These are phyloP conservation scores for Lindgomyces ingoldianus DNA, from an alignment of 495 filamentous ascomycete genomes.

Conservation along the genomic window DNA sequence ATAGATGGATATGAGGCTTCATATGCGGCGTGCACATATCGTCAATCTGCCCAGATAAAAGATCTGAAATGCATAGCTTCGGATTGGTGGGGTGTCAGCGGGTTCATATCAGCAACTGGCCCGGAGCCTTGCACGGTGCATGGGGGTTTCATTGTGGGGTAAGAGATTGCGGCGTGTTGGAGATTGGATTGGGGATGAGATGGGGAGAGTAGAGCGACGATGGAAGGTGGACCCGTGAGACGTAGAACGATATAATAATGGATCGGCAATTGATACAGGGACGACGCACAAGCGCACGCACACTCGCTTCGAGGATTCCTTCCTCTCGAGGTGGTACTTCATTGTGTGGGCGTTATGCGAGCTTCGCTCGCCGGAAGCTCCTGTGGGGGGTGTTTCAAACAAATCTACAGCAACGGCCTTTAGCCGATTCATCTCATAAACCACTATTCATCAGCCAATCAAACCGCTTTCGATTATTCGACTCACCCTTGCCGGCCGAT, in stretches of 20 bases:
- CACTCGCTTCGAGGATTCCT: no score
- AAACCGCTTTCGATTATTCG: neutral
- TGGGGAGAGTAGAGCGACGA: no score
- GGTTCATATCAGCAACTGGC: neutral
- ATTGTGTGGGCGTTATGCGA: no score
- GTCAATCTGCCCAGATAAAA: conserved; percentile 2
- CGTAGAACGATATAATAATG: no score
- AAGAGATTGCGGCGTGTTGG: neutral
- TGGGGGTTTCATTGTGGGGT: neutral
- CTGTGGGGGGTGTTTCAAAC: neutral
- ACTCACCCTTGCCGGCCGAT: conserved; percentile 1
- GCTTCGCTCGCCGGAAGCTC: neutral
- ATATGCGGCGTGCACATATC: no score
- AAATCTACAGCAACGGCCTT: neutral
- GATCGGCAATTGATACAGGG: neutral
- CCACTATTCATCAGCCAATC: neutral
- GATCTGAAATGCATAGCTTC: conserved; percentile 2
- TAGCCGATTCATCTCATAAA: conserved; percentile 11
- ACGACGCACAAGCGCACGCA: no score
- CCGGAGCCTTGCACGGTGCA: neutral
- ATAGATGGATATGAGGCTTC: neutral
- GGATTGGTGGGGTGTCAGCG: conserved; percentile 11
- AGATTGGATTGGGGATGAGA: neutral
- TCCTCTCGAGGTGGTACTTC: no score
- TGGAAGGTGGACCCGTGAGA: no score